Base-by-base conservation (phyloP, 2,329 filamentous ascomycete species). In the Pyrenophora teres region DNA sequence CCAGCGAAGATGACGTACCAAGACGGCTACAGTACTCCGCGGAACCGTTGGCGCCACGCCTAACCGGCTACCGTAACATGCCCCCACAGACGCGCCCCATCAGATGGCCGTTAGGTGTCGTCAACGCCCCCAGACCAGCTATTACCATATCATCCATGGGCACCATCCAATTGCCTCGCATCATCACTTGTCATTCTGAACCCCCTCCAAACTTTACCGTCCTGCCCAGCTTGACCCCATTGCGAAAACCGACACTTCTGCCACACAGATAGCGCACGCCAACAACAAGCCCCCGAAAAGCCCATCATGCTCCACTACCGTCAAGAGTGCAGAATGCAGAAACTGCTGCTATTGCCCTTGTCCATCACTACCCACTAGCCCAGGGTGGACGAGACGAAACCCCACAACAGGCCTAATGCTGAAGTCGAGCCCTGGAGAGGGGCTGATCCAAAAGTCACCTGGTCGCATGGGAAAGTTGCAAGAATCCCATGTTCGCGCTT, bases 401-500 rank as follows among this genome's bases (percentile, higher is more conserved):
- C 19, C 33, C 7, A 50, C 31, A 4, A 19, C 3, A 8, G 36
- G 30, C 19, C 15, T 23, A 7, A 7, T 41, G 21, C 35, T 18
- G 19, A 31, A 16, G 30, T 40, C 27, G 27, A 15, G 15, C 15
- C 15, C 15, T 15, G 15, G 15, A n/a, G 47, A 38, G 40, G 31
- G 41, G 41, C 36, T 37, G 21, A 51, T 51, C 12, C 16, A 19
- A 42, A 51, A 50, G 41, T 37, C 16, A 33, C 23, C 15, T 25
- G 3, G 9, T 5, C 12, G 12, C 37, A 50, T 46, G 32, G 51
- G 46, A 39, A 54, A 50, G 4, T 33, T 31, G 27, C 3, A 21
- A 42, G 19, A 54, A 36, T 51, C 5, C 47, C 47, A 51, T 46
- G 8, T n/a, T 46, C 21, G 4, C 15, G 33, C 38, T 43, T 46